Percentiles rank a stretch among this genome's conserved stretches.
Conservation (phyloP, 2,329 filamentous ascomycete species). For the Neoscytalidium dimidiatum region DNA sequence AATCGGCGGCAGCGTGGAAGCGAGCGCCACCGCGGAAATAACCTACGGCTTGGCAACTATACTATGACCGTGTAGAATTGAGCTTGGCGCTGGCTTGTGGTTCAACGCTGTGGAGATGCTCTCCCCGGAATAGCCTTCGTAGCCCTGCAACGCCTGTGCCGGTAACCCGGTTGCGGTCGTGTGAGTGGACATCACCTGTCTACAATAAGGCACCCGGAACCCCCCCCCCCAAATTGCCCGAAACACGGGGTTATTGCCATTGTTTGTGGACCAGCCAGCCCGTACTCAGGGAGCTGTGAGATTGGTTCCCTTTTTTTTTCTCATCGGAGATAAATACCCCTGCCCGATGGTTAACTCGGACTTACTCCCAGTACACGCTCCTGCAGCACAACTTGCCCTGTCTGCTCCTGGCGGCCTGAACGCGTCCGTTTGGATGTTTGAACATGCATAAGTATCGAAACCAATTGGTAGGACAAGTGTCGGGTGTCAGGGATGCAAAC, state of each 20-base stretch:
- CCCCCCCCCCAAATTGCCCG: no score
- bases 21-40: conserved; percentile 12
- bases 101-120: not conserved
- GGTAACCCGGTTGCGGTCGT: not conserved
- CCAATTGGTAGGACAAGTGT: not conserved
- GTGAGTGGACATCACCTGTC: no score
- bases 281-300: not conserved
- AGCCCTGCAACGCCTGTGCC: not conserved
- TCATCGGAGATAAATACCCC: not conserved
- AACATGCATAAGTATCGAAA: not conserved
- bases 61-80: not conserved
- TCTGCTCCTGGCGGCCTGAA: not conserved
- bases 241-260: no score
- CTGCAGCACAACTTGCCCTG: not conserved
- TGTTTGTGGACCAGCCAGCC: not conserved
- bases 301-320: not conserved
- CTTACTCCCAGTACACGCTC: not conserved
- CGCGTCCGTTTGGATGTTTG: not conserved
- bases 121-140: conserved; percentile 2
- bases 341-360: not conserved
- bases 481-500: not conserved
- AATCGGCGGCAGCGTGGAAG: not conserved
- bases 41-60: conserved; percentile 1
- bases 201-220: no score
- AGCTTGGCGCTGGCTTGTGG: conserved; percentile 6